Evolutionary conservation across 2,329 filamentous ascomycete species (phyloP), one percentile per base, ranked within the genome.

Genomic region (Hymenoscyphus linearis): DNA sequence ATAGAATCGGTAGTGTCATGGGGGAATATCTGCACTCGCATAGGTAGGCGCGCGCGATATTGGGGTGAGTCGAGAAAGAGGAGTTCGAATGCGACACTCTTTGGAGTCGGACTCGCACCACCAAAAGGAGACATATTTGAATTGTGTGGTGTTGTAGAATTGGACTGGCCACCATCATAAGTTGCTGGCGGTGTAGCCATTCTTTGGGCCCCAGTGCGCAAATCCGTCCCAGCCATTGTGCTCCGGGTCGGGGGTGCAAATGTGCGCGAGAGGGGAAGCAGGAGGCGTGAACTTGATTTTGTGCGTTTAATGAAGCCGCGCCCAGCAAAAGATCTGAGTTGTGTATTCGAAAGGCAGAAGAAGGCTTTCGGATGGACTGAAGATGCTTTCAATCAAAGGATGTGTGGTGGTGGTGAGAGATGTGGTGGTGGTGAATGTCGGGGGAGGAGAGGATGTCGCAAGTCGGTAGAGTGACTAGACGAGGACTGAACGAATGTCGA

Each of bases 1-100:
- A 99, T 99, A 37, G 93, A 97, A 74, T 98, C 93, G 25, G 93
- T 98, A 58, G 91, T 93, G 79, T 99, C 95, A 76, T 98, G 93
- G 54, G 91, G 91, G 72, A 89, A 96, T 69, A 99, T 97, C 72
- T 96, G 90, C 59, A 93, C 89, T 71, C 89, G 82, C 85, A 93
- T 87, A n/a, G 90, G 89, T 67, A 93, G 80, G 72, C 90, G 87
- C 76, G 88, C 89, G 69, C 85, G 85, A 69, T 84, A 85, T 72
- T 88, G 84, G 63, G 85, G 85, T 35, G 84, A 82, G 69, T 89
- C 84, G 59, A 83, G 80, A 69, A 89, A 85, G 68, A 91, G 80
- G 59, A 92, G 82, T 75, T 91, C 87, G 76, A 93, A 93, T 79
- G 88, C 84, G 77, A 93, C 87, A 72, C 87, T 87, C 80, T 92